Base-by-base conservation (phyloP, 306 rosid species). In the Chamaecrista fasciculata region DNA sequence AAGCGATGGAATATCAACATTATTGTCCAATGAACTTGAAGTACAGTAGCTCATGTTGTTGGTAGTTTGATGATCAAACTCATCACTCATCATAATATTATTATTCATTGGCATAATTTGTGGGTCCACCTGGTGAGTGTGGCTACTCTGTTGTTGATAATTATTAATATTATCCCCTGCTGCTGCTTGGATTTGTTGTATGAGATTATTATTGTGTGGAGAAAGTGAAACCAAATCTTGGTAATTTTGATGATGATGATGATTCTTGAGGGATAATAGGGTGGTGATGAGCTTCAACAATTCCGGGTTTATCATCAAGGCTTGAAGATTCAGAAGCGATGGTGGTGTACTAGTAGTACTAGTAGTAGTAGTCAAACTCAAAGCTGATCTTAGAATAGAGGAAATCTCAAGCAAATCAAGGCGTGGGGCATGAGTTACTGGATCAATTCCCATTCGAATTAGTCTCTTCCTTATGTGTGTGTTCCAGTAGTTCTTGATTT, bases 401-500 rank as follows among this genome's bases (percentile, higher is more conserved):
- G 97, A 82, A 11, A 89, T 72, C 76, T 91, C 99, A 20, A 84
- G 83, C 29, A 91, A 85, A 81, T 94, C 97, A 1, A 94, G 78
- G 40, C 97, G 95, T 0, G 97, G 97, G 14, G 97, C 55, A 12
- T 91, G 97, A 51, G 97, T 94, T n/a, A 94, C 97, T 0, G 99
- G 97, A 39, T 91, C 97, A 3, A 94, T 85, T 68, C 97, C 97
- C 87, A 76, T 88, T 24, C 85, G 70, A 11, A 91, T 92, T 18
- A 94, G 81, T 53, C 96, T 84, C 70, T 91, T 94, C 23, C 95
- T 75, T 28, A 91, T 91, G 79, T 87, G 91, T 0, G 99, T 91
- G 84, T 94, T 93, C 98, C 98, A 93, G 42, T 90, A 88, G 37
- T 93, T 93, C 83, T 93, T 93, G 59, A 93, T 93, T 66, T 93